phyloP scores from a whole-genome alignment of 1,139 yeast species.

The Hemisphaericaspora subhashii region DNA sequence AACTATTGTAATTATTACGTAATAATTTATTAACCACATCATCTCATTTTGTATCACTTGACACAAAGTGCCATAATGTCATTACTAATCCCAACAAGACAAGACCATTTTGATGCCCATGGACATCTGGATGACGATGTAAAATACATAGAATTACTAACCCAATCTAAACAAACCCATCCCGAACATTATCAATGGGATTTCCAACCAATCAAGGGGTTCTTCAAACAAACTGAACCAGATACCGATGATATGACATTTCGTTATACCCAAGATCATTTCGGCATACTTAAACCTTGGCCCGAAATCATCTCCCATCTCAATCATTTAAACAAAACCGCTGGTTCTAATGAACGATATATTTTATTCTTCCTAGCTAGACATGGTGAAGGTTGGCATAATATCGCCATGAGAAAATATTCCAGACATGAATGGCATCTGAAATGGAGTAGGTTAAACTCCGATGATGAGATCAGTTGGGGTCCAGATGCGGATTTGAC shows the following conservation, averaged over 20 bases:
- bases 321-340: constrained; percentile 31
- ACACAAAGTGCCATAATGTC: no score
- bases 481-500: constrained; percentile 72
- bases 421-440: constrained; percentile 59
- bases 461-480: constrained; percentile 59
- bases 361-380: constrained; percentile 64
- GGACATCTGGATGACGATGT: constrained; percentile 32
- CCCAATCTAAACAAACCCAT: neutral
- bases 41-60: no score
- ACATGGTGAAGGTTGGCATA: constrained; percentile 80
- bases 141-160: constrained; percentile 15
- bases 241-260: constrained; percentile 49
- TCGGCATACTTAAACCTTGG: constrained; percentile 54
- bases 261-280: constrained; percentile 45
- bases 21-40: no score
- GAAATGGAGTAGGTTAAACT: constrained; percentile 55
- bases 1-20: no score
- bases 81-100: constrained; percentile 28
- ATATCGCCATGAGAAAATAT: constrained; percentile 56
- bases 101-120: constrained; percentile 39
- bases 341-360: constrained; percentile 38
- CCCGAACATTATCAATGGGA: constrained; percentile 29
- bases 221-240: constrained; percentile 49
- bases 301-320: constrained; percentile 32
- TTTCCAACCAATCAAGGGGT: constrained; percentile 46